phyloP scores from a whole-genome alignment of 257 asterid genomes.

The Buddleja alternifolia region DNA sequence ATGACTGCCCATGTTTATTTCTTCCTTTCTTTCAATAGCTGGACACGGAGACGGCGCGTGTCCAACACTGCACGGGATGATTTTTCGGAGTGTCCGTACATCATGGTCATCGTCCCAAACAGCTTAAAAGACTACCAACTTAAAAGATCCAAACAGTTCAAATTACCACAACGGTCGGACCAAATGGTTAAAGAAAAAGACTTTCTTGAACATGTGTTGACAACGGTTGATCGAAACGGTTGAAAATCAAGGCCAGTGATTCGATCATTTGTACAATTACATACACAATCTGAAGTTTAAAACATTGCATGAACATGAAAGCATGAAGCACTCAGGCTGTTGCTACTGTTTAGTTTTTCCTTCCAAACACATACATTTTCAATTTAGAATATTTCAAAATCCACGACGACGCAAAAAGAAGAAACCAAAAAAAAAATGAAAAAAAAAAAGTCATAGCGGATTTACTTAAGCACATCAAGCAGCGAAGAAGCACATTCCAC shows the following conservation, averaged over 20 bases:
- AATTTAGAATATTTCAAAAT: neutral
- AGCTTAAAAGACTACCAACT: neutral
- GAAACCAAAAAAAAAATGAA: constrained; percentile 16
- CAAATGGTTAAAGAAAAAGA: too few relatives aligned
- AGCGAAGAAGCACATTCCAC: constrained; percentile 8
- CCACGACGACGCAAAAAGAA: neutral
- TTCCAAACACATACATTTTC: constrained; percentile 16
- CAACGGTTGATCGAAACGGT: too few relatives aligned
- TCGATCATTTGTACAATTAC: neutral
- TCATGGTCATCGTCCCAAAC: too few relatives aligned
- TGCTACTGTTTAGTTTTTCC: neutral
- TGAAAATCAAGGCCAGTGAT: too few relatives aligned
- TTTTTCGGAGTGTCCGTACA: too few relatives aligned
- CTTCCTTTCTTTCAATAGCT: too few relatives aligned
- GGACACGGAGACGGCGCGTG: too few relatives aligned
- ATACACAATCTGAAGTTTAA: neutral
- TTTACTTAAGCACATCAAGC: neutral
- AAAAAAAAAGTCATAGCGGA: constrained; percentile 14
- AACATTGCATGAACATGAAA: constrained; percentile 19
- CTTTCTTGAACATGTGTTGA: too few relatives aligned
- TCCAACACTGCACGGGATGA: too few relatives aligned
- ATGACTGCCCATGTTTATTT: too few relatives aligned
- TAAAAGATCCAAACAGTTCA: too few relatives aligned
- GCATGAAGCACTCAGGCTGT: neutral
- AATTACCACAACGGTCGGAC: too few relatives aligned